Evolutionary conservation across 495 filamentous ascomycete species (phyloP), one percentile per base, ranked within the genome.

Genomic region (Aspergillus nidulans): DNA sequence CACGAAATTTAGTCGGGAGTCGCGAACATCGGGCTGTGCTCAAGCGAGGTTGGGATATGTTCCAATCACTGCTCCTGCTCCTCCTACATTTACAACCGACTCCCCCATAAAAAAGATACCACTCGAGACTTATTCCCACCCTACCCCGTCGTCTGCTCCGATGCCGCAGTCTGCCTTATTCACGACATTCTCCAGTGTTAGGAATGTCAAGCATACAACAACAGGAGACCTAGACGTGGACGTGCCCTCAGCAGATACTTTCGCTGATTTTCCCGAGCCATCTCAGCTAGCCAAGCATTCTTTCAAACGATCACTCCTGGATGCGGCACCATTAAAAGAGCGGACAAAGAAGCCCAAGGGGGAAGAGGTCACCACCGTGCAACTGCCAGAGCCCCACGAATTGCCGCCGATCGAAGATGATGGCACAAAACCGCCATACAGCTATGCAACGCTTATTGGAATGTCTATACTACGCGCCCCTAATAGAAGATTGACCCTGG

Each of bases 401-500:
- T 91, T 96, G 76, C 89, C 94, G 0, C 66, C 75, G 3, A 81
- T 97, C 12, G 77, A 86, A 52, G 94, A 98, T 65, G 90, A 97
- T 65, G 92, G 91, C 57, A 77, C 77, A 24, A 98, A 98, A 67
- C 94, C 94, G 2, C 80, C 79, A 6, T 90, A 90, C 62, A 97
- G 92, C 69, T 98, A 98, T 67, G 94, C 94, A 10, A 86, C 83
- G n/a, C 77, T 98, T 36, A 97, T 98, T 61, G 94, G 90, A 58
- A 97, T 97, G 91, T 89, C 94, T 20, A 97, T 98, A 61, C 74
- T 97, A 18, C 85, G 94, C 38, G 88, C 94, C 5, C 85, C 89
- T 25, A 85, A 88, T 39, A 85, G 90, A 20, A 85, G 88, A 36
- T 75, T 98, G 46, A 97, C 94, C 1, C 78, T 98, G 1, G 85